Conservation (phyloP, 2,329 filamentous ascomycete genomes). For the Ophiostoma fasciatum region DNA sequence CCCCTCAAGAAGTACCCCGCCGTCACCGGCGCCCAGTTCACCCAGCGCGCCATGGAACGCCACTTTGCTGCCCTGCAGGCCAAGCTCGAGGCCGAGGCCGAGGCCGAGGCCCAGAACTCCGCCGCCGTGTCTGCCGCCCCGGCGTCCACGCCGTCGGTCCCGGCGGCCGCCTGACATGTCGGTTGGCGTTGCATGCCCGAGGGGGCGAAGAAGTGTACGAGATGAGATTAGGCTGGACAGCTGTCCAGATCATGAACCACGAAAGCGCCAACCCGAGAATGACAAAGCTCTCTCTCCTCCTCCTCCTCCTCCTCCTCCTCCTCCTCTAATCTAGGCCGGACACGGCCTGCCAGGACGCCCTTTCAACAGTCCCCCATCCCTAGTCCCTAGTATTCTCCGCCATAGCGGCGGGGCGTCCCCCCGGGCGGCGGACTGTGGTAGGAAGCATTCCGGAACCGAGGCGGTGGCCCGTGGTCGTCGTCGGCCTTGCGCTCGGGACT, state of each 20-base stretch:
- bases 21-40: constrained; percentile 47
- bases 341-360: no score
- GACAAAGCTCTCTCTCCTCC: no score
- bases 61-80: constrained; percentile 14
- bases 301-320: no score
- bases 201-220: no score
- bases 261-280: no score
- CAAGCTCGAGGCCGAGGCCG: constrained; percentile 7
- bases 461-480: background rate
- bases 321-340: no score
- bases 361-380: no score
- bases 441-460: background rate
- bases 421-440: constrained; percentile 1
- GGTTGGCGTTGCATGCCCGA: no score
- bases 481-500: background rate
- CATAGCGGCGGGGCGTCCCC: background rate
- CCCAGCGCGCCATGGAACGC: constrained; percentile 16
- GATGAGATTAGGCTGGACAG: no score
- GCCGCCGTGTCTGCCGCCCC: no score
- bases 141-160: background rate
- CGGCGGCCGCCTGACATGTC: background rate
- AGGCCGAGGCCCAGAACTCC: background rate
- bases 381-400: background rate
- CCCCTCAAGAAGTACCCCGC: constrained; percentile 45
- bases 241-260: no score